Evolutionary conservation across 2,329 filamentous ascomycete species (phyloP).

Genomic region (Penicillium sp.): DNA sequence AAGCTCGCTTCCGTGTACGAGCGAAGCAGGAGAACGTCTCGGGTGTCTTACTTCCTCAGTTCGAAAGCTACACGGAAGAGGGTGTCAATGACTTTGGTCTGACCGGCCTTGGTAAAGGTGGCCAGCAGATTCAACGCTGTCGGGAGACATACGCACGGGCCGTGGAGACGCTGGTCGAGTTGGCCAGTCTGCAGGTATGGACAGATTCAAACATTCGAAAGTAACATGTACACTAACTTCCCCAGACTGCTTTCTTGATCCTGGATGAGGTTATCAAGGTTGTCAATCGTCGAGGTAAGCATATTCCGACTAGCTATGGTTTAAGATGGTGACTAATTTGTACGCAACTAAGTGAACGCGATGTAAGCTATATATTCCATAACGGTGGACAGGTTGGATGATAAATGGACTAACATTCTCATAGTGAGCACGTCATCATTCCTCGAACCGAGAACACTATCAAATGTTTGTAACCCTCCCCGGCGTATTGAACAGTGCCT

Average conservation of each 20-base stretch:
- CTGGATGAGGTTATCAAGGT: slow-evolving; percentile 99
- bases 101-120: slow-evolving; percentile 94
- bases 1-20: slow-evolving; percentile 87
- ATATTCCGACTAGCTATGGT: background rate
- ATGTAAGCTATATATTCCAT: slow-evolving; percentile 64
- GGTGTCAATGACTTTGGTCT: slow-evolving; percentile 94
- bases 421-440: slow-evolving; percentile 74
- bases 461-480: slow-evolving; percentile 66
- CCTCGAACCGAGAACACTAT: slow-evolving; percentile 99
- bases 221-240: slow-evolving; percentile 18
- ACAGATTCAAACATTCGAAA: background rate
- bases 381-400: background rate
- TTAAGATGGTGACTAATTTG: slow-evolving; percentile 28
- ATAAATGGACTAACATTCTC: slow-evolving; percentile 19
- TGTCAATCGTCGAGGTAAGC: slow-evolving; percentile 86
- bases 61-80: slow-evolving; percentile 88
- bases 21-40: slow-evolving; percentile 99
- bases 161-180: slow-evolving; percentile 92
- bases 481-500: background rate
- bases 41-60: slow-evolving; percentile 89
- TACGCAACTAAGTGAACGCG: slow-evolving; percentile 71
- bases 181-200: slow-evolving; percentile 81
- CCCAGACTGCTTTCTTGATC: slow-evolving; percentile 90
- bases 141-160: slow-evolving; percentile 94
- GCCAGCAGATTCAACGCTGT: slow-evolving; percentile 93